Conservation (phyloP, 257 asterid species). For the Fraxinus anomala region DNA sequence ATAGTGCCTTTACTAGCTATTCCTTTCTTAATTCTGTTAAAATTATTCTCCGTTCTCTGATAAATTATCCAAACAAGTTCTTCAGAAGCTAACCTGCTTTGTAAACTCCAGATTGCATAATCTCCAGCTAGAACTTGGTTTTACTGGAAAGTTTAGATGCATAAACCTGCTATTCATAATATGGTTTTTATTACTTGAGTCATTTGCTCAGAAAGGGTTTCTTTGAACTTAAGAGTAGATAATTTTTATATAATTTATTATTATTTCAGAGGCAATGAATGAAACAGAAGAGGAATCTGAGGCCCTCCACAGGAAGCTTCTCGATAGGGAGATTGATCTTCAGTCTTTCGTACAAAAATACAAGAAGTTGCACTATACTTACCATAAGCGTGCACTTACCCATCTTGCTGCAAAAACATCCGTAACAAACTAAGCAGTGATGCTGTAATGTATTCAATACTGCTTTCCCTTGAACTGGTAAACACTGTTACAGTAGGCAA, state of each 20-base stretch:
- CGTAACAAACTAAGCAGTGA: conserved; percentile 38
- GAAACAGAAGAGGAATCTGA: conserved; percentile 80
- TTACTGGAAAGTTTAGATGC: no score
- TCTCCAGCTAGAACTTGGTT: no score
- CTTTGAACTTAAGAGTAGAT: no score
- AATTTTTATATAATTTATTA: background rate
- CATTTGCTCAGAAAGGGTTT: background rate
- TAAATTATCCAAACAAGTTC: background rate
- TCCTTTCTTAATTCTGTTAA: background rate
- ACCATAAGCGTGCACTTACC: conserved; percentile 76
- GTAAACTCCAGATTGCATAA: no score
- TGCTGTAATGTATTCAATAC: conserved; percentile 8
- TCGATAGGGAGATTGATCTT: conserved; percentile 70
- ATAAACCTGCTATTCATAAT: no score
- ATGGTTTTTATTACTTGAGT: no score
- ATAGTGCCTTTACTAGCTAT: background rate
- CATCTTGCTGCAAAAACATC: conserved; percentile 89
- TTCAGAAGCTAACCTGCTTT: background rate
- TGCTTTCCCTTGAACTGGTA: conserved; percentile 18
- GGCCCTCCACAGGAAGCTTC: conserved; percentile 74
- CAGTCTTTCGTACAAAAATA: conserved; percentile 70
- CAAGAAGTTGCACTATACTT: conserved; percentile 70
- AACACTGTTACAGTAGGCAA: conserved; percentile 13
- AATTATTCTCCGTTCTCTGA: background rate
- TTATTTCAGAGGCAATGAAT: conserved; percentile 70